Conservation (phyloP, 495 filamentous ascomycete genomes). For the Xylaria longipes region DNA sequence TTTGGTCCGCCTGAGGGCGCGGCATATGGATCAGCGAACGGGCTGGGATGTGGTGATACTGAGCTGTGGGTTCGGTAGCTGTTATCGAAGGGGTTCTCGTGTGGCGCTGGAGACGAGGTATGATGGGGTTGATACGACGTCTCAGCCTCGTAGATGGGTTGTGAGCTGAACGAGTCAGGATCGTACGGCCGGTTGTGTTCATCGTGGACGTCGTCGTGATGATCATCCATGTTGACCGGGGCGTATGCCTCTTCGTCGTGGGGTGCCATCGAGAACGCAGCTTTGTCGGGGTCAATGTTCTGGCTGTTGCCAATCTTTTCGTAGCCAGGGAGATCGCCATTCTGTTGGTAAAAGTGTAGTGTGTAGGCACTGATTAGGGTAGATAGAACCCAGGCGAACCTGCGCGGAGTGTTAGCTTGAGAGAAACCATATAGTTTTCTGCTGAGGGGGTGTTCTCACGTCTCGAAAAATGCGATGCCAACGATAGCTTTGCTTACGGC, state of each 20-base stretch:
- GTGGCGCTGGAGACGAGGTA: constrained; percentile 40
- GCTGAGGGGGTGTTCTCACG: constrained; percentile 58
- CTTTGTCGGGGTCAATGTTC: constrained; percentile 64
- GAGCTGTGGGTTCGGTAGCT: constrained; percentile 42
- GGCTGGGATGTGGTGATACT: constrained; percentile 35
- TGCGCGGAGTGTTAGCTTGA: constrained; percentile 41
- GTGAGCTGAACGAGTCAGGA: constrained; percentile 44
- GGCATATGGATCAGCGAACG: constrained; percentile 43
- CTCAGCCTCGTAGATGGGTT: constrained; percentile 36
- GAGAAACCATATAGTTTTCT: not conserved
- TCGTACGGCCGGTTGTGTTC: constrained; percentile 38
- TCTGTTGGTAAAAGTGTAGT: constrained; percentile 76
- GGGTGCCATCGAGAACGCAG: constrained; percentile 61
- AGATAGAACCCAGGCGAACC: constrained; percentile 76
- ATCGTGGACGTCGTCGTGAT: constrained; percentile 41
- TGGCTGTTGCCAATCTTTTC: constrained; percentile 59
- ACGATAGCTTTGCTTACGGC: constrained; percentile 76
- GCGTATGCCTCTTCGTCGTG: constrained; percentile 62
- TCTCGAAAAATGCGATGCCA: constrained; percentile 81
- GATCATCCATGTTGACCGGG: constrained; percentile 52
- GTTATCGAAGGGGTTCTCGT: constrained; percentile 52
- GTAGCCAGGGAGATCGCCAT: constrained; percentile 76
- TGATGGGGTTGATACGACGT: constrained; percentile 39
- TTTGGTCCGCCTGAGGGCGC: constrained; percentile 31
- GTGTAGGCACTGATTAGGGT: constrained; percentile 78